Evolutionary conservation across 2,329 filamentous ascomycete genomes (phyloP), one percentile per base, ranked within the genome.

Genomic region (Exophiala sp.): DNA sequence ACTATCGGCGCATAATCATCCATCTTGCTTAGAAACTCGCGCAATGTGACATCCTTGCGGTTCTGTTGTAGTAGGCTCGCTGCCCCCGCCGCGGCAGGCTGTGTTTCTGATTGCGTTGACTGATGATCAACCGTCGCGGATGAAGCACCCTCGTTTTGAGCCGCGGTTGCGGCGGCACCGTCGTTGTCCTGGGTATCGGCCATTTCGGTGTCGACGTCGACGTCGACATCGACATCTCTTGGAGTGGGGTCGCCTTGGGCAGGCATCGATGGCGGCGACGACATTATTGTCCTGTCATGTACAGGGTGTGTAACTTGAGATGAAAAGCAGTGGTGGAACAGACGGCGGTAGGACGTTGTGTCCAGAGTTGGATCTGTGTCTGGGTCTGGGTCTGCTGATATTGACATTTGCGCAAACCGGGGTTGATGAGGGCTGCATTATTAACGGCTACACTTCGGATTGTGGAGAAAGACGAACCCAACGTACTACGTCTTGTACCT

Each of bases 1-100:
- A 96, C 90, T 63, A 98, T 95, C 9, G 93, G 93, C 53, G 93
- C 89, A 70, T 93, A 97, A 64, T 98, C 93, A 66, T 98, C 93
- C 85, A 98, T 97, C 76, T 95, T 96, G 58, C 80, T 79, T 14
- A 98, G 70, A 65, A 98, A 96, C 69, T 97, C 91, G 64, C 90
- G 86, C 58, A 98, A 73, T 32, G 86, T 95, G 16, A 85, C 84
- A 70, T 98, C 93, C 71, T 97, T 97, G 66, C 89, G 88, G 45
- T 84, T 83, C 1, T 86, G 83, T 35, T 75, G 68, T 4, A 76
- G 68, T 11, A 50, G 46, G 0, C 56, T 52, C 44, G 50, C 18
- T 7, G 14, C 34, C 34, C 14, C 19, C 32, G 53, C 37, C 43
- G 53, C 51, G 10, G 57, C 43, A 13, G 53, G 44, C 41, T 58